Percentiles rank a stretch among this genome's conserved stretches.
Conservation (phyloP, 257 asterid species). For the Lavandula angustifolia region DNA sequence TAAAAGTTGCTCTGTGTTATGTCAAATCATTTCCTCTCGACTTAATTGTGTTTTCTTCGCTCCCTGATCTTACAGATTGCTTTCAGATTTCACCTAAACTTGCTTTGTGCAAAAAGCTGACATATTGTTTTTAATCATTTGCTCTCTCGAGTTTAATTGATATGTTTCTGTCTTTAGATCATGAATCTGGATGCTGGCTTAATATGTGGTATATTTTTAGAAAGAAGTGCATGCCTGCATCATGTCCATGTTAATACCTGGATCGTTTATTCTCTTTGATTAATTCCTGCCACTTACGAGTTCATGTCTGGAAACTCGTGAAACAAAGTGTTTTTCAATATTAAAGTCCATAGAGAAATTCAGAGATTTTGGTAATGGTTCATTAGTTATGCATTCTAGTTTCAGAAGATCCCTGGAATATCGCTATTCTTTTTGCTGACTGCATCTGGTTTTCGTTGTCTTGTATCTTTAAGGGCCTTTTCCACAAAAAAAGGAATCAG, state of each 20-base stretch:
- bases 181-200: conserved; percentile 7
- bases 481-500: no score
- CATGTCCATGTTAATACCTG: conserved; percentile 17
- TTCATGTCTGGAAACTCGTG: not conserved
- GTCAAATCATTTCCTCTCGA: conserved; percentile 4
- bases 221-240: conserved; percentile 13
- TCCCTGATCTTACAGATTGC: conserved; percentile 23
- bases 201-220: not conserved
- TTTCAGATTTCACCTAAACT: not conserved
- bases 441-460: conserved; percentile 13
- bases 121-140: not conserved
- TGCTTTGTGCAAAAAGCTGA: not conserved
- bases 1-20: not conserved
- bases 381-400: not conserved
- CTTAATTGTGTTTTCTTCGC: not conserved
- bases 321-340: not conserved
- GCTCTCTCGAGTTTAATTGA: not conserved
- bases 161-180: not conserved
- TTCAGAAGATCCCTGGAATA: not conserved
- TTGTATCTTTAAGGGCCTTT: not conserved
- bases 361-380: not conserved
- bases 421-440: conserved; percentile 1
- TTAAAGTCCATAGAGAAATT: not conserved
- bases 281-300: not conserved
- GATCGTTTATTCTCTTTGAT: conserved; percentile 10